phyloP scores from a whole-genome alignment of 352 stramenopile genomes.

The Phytophthora palmivora region DNA sequence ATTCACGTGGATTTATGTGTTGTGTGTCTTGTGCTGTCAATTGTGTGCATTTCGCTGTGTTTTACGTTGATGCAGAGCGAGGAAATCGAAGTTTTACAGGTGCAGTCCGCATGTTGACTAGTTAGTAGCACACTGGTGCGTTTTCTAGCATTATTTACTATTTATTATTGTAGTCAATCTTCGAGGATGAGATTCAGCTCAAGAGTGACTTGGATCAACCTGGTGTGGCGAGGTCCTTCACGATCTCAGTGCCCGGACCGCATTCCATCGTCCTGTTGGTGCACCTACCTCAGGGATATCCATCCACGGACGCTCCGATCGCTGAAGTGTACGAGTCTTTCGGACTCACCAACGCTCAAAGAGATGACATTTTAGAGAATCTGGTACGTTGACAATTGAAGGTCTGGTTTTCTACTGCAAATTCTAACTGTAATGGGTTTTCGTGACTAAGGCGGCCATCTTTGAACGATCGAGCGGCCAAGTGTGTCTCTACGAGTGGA shows the following conservation, averaged over 20 bases:
- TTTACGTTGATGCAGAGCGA: slow-evolving; percentile 54
- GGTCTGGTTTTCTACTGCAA: not conserved
- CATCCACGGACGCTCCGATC: slow-evolving; percentile 69
- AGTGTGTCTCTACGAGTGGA: slow-evolving; percentile 90
- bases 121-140: not conserved
- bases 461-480: slow-evolving; percentile 78
- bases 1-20: not conserved
- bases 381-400: slow-evolving; percentile 44
- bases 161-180: slow-evolving; percentile 66
- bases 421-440: not conserved
- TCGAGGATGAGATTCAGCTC: slow-evolving; percentile 69
- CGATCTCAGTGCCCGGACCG: slow-evolving; percentile 60
- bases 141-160: not conserved
- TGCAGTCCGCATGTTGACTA: slow-evolving; percentile 17
- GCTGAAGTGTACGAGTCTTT: slow-evolving; percentile 87
- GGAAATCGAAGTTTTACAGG: slow-evolving; percentile 82
- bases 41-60: slow-evolving; percentile 9
- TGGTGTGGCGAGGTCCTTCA: slow-evolving; percentile 58
- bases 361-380: slow-evolving; percentile 67
- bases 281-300: slow-evolving; percentile 77
- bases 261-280: slow-evolving; percentile 76
- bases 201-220: slow-evolving; percentile 56
- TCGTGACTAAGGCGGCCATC: slow-evolving; percentile 46
- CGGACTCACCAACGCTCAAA: slow-evolving; percentile 72
- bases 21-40: not conserved